These are phyloP conservation scores for Phoenix dactylifera DNA, from an alignment of 176 grass and related monocot genomes.

Conservation along the genomic window DNA sequence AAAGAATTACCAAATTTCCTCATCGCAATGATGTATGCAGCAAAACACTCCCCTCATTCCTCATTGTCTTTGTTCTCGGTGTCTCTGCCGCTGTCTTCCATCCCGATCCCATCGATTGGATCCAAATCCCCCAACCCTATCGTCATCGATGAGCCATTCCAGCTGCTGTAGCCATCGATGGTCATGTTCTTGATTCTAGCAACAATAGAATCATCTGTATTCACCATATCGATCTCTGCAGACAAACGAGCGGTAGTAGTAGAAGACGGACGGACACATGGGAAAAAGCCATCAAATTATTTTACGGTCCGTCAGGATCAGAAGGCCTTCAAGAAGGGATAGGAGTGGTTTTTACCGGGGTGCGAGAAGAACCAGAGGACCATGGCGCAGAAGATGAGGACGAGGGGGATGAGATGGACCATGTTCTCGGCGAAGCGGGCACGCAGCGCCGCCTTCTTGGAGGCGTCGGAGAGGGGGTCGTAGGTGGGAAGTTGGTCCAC, in stretches of 20 bases:
- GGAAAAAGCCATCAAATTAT: not conserved
- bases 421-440: slow-evolving; percentile 43
- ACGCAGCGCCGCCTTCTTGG: slow-evolving; percentile 59
- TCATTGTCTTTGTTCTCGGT: too few relatives aligned
- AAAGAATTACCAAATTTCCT: too few relatives aligned
- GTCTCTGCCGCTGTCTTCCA: not conserved
- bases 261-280: not conserved
- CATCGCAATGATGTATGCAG: too few relatives aligned
- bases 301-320: too few relatives aligned
- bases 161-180: slow-evolving; percentile 2
- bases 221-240: slow-evolving; percentile 1
- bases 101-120: slow-evolving; percentile 3
- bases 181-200: slow-evolving; percentile 9
- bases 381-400: slow-evolving; percentile 55
- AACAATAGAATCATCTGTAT: slow-evolving; percentile 4
- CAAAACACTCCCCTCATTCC: too few relatives aligned
- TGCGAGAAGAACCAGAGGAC: slow-evolving; percentile 68
- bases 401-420: slow-evolving; percentile 57
- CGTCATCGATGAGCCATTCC: slow-evolving; percentile 18
- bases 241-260: not conserved
- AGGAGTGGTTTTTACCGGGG: not conserved
- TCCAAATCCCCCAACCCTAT: not conserved
- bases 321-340: not conserved
- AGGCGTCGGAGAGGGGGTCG: slow-evolving; percentile 39
- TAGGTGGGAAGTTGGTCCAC: slow-evolving; percentile 50